Evolutionary conservation across 345 rosid genomes (phyloP), one percentile per base, ranked within the genome.

Genomic region (Heritiera fomes): DNA sequence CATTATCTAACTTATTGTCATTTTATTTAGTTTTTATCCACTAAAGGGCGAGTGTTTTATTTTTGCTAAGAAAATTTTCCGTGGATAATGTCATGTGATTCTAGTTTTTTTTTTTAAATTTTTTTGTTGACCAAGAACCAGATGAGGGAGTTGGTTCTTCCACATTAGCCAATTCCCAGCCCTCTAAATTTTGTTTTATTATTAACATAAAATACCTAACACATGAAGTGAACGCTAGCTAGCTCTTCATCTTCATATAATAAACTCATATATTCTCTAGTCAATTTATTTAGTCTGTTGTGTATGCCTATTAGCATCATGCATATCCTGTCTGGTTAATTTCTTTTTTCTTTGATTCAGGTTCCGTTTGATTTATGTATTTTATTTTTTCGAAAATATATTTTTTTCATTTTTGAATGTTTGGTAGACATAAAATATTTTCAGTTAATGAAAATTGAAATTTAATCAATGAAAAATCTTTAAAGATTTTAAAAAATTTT

Each of bases 31-130:
- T 23, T 23, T 23, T 23, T 23, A 23, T 0, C 28, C 28, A 23
- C 28, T 23, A 23, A 23, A 23, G 28, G 28, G 28, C 28, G 0
- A 23, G 28, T 23, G 0, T 23, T 23, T 23, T 23, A 23, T 23
- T 23, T 23, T 23, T 23, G 28, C 28, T 0, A 23, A 23, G 28
- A 23, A 34, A 34, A n/a, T 67, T 66, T 67, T 40, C 56, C 18
- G 13, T 62, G 68, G 70, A 75, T 80, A 14, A 46, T 82, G 78
- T 40, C 56, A 15, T 50, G 17, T 52, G 40, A 45, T 49, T 71
- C 20, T n/a, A 56, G 12, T 6, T 43, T 34, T 34, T 2, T 23
- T 23, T 23, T 23, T 23, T 23, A 0, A 0, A 23, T 23, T 23
- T 34, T n/a, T n/a, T 71, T 47, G 66, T 30, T 13, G 49, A 34